phyloP scores from a whole-genome alignment of 768 basidiomycete genomes.

The Lentinula boryana region DNA sequence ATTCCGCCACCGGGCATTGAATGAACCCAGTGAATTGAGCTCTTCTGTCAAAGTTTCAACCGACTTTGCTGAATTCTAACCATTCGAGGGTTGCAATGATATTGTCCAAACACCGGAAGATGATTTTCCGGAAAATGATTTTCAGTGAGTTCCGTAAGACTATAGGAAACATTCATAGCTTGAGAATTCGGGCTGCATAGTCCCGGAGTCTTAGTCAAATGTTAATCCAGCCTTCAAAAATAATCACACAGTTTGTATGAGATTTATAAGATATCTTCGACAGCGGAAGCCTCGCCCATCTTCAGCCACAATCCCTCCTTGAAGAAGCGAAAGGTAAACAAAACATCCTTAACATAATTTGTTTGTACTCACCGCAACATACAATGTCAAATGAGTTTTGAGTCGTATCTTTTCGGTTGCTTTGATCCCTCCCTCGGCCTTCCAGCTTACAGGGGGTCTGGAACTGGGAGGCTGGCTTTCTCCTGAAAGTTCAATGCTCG shows the following conservation, averaged over 20 bases:
- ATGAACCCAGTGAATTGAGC: too few species aligned
- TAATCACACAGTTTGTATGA: neutral
- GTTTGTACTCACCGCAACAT: slow-evolving; percentile 31
- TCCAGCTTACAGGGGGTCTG: slow-evolving; percentile 41
- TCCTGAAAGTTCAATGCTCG: slow-evolving; percentile 33
- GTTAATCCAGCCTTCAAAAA: too few species aligned
- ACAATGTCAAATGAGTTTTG: slow-evolving; percentile 50
- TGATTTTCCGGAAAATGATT: too few species aligned
- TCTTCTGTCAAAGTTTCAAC: too few species aligned
- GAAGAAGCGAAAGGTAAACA: neutral
- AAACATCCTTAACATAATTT: neutral
- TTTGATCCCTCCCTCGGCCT: slow-evolving; percentile 26
- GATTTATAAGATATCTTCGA: neutral
- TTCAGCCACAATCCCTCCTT: slow-evolving; percentile 30
- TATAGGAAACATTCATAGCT: too few species aligned
- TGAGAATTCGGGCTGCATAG: too few species aligned
- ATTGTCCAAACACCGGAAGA: too few species aligned
- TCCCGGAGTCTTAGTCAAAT: too few species aligned
- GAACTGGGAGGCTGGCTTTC: slow-evolving; percentile 38
- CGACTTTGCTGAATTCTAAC: too few species aligned
- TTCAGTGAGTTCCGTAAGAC: too few species aligned
- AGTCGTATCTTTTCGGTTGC: slow-evolving; percentile 41
- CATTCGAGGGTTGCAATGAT: too few species aligned
- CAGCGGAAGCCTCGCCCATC: slow-evolving; percentile 19
- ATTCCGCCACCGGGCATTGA: too few species aligned